Percentiles rank a stretch among this genome's conserved stretches.
phyloP scores from a whole-genome alignment of 441 rosid genomes.

The Metrosideros polymorpha region DNA sequence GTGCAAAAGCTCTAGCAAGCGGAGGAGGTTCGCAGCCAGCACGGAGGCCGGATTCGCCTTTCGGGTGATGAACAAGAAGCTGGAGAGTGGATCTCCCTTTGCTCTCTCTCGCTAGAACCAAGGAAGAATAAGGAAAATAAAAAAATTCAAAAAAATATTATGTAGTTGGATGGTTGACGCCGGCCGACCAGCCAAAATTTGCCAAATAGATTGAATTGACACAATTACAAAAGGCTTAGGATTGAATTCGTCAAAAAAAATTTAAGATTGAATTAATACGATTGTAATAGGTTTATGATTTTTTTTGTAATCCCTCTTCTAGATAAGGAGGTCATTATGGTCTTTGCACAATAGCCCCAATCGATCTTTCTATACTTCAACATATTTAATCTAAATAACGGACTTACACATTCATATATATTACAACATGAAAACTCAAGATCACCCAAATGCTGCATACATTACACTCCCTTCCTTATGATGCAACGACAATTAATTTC shows the following conservation, averaged over 20 bases:
- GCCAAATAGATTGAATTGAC: no score
- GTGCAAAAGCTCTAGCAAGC: constrained; percentile 42
- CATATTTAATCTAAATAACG: no score
- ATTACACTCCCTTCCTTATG: not conserved
- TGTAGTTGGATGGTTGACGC: no score
- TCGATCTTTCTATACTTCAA: not conserved
- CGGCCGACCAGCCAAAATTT: no score
- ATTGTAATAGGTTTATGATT: no score
- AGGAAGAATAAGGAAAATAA: no score
- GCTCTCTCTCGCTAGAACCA: no score
- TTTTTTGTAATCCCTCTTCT: not conserved
- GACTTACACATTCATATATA: not conserved
- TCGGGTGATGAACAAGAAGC: constrained; percentile 55
- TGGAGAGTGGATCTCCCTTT: constrained; percentile 26
- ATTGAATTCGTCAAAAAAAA: no score
- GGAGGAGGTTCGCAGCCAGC: constrained; percentile 49
- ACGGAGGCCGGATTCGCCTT: constrained; percentile 74
- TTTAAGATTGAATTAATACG: no score
- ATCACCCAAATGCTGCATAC: not conserved
- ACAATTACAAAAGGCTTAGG: no score
- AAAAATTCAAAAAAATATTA: no score
- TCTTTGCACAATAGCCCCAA: not conserved
- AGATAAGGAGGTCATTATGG: not conserved
- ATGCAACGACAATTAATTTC: not conserved
- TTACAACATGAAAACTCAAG: not conserved